Conservation (phyloP, 495 filamentous ascomycete species). For the Endocarpon pusillum region DNA sequence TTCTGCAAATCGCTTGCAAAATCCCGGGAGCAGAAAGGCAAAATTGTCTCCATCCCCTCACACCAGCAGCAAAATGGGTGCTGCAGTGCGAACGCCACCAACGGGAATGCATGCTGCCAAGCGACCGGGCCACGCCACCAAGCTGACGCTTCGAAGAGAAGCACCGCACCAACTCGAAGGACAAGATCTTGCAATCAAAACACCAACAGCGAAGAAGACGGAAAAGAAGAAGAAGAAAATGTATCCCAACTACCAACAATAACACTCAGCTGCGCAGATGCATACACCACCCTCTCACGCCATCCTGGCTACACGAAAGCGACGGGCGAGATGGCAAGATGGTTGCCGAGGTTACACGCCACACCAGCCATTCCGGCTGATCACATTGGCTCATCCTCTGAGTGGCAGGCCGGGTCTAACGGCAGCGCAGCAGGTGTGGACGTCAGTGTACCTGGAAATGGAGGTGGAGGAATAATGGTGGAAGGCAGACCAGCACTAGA, state of each 20-base stretch:
- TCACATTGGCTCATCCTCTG: too few relatives aligned
- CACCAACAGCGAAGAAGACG: conserved; percentile 1
- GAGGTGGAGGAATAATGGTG: conserved; percentile 6
- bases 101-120: conserved; percentile 36
- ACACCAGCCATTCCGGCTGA: conserved; percentile 10
- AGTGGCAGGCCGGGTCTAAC: too few relatives aligned
- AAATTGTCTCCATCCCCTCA: conserved; percentile 5
- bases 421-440: too few relatives aligned
- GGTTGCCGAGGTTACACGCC: conserved; percentile 55
- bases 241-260: conserved; percentile 17
- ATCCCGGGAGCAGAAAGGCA: conserved; percentile 31
- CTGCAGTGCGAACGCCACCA: conserved; percentile 34
- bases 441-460: too few relatives aligned
- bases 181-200: neutral
- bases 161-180: conserved; percentile 8
- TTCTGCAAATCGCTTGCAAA: conserved; percentile 78
- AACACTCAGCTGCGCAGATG: conserved; percentile 52
- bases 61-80: conserved; percentile 19
- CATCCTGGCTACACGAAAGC: conserved; percentile 67
- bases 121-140: conserved; percentile 17
- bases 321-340: conserved; percentile 53
- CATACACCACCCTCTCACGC: conserved; percentile 64
- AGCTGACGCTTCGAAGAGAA: conserved; percentile 13
- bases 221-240: neutral
- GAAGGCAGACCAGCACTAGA: conserved; percentile 44